Conservation (phyloP, 2,329 filamentous ascomycete genomes). For the Penicillium digitatum region DNA sequence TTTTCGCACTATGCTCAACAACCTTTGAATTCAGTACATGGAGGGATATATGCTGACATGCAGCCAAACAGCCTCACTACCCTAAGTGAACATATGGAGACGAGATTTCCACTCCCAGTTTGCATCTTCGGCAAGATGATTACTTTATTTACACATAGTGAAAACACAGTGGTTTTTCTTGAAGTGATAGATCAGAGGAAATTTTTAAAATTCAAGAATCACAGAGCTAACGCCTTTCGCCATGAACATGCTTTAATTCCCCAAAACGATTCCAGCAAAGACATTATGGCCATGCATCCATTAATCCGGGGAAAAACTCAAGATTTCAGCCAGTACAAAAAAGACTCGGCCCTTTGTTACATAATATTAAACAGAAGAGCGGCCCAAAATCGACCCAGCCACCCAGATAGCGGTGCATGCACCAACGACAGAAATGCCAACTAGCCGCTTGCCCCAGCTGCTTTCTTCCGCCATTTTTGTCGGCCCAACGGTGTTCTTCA, state of each 20-base stretch:
- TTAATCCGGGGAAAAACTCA: neutral
- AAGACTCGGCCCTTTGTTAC: neutral
- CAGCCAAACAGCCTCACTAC: neutral
- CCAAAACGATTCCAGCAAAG: neutral
- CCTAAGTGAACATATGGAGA: neutral
- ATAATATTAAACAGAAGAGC: slow-evolving; percentile 12
- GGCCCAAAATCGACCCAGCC: slow-evolving; percentile 34
- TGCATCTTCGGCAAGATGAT: neutral
- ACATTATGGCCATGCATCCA: neutral
- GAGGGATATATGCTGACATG: neutral
- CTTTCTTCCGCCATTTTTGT: slow-evolving; percentile 63
- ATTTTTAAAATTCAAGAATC: slow-evolving; percentile 2
- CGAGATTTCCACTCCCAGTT: neutral
- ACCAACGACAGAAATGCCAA: slow-evolving; percentile 35
- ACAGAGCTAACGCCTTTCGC: slow-evolving; percentile 11
- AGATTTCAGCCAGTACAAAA: neutral
- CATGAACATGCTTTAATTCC: slow-evolving; percentile 13
- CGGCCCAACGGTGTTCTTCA: slow-evolving; percentile 44
- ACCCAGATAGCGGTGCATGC: slow-evolving; percentile 38
- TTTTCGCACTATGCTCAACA: neutral
- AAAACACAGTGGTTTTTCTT: neutral
- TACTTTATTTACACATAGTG: neutral
- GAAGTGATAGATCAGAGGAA: neutral
- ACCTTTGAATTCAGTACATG: neutral
- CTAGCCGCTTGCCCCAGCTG: slow-evolving; percentile 56